Conservation (phyloP, 768 basidiomycete genomes). For the Trametes cubensis region DNA sequence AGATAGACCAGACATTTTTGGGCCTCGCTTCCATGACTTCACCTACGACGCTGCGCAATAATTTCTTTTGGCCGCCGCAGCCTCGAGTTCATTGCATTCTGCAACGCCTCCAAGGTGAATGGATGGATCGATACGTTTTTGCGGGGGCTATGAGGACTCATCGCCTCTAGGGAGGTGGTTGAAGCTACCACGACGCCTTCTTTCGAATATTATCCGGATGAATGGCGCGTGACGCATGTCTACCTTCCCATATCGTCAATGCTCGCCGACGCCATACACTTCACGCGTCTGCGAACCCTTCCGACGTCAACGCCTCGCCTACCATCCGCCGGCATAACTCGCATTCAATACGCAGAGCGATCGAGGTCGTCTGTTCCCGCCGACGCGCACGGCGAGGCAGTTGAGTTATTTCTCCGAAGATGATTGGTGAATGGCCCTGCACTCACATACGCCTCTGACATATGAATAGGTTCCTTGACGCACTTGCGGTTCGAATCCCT, state of each 20-base stretch:
- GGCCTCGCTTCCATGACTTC: too few relatives aligned
- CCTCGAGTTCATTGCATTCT: too few relatives aligned
- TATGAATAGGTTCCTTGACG: background rate
- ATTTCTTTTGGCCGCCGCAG: too few relatives aligned
- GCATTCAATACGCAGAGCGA: background rate
- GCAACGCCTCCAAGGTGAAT: too few relatives aligned
- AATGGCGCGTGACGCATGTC: conserved; percentile 1
- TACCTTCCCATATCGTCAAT: background rate
- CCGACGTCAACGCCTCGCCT: background rate
- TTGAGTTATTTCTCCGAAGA: conserved; percentile 14
- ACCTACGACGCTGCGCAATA: too few relatives aligned
- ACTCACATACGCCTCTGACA: background rate
- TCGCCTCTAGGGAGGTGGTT: background rate
- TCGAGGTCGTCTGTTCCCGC: too few relatives aligned
- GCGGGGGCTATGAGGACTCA: too few relatives aligned
- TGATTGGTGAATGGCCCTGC: background rate
- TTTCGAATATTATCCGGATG: conserved; percentile 11
- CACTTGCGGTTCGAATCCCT: conserved; percentile 7
- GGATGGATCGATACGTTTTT: background rate
- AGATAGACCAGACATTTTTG: too few relatives aligned
- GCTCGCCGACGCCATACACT: background rate
- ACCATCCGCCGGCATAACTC: background rate
- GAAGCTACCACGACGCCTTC: background rate
- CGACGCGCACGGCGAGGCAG: background rate
- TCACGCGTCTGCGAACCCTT: background rate